Base-by-base conservation (phyloP, 306 rosid genomes). In the Chamaecrista fasciculata region DNA sequence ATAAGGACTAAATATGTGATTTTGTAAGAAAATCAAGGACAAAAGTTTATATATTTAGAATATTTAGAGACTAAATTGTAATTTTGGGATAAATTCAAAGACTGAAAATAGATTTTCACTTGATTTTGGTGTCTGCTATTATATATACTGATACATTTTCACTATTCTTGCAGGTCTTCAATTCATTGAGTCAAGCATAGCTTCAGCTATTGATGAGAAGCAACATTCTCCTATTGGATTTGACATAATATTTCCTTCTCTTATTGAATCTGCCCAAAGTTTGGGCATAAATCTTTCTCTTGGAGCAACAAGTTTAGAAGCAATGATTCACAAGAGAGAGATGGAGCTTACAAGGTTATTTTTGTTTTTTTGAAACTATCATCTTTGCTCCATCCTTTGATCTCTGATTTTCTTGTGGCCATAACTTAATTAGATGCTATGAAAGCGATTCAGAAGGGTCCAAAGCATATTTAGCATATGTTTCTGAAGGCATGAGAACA, bases 141-240 rank as follows among this genome's bases (percentile, higher is more conserved):
- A 37, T 1, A 1, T 5, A 8, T 7, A 37, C 2, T 0, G 51
- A 47, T 63, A 43, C 12, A 4, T 1, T 43, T 3, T 43, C 4
- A 6, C 4, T 67, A 53, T 47, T 77, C 21, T 49, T 80, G 82
- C 79, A 92, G 96, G 95, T 34, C 84, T 92, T 46, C 70, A 67
- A 74, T 92, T 84, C 70, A 76, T 92, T 2, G 79, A 86, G 53
- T 80, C 87, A 37, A 86, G 87, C 75, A 51, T 89, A 42, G 74
- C 85, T 58, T 85, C 86, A 60, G 83, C 86, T 63, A 26, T 71
- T 43, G 89, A 92, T 37, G 86, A 80, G 58, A 85, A 81, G 64
- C 92, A 82, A 58, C 77, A 49, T 50, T 79, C 79, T 72, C 98
- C 96, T 14, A 71, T 89, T 50, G 98, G 92, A 62, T 92, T 92